These are phyloP conservation scores for Actinomortierella wolfii DNA, from an alignment of 371 early-diverging fungal species.

Conservation along the genomic window DNA sequence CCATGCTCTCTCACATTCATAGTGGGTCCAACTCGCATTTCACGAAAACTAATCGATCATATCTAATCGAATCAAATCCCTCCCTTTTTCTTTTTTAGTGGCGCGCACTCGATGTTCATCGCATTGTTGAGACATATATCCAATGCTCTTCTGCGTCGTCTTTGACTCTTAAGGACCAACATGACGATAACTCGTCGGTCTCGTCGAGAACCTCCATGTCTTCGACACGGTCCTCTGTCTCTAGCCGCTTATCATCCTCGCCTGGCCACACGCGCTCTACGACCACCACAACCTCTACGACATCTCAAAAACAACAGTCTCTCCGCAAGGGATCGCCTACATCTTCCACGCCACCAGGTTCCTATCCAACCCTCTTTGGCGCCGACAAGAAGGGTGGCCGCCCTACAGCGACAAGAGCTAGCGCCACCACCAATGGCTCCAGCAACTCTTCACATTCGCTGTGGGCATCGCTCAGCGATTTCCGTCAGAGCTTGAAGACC, in stretches of 20 bases:
- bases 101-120: conserved; percentile 52
- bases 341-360: conserved; percentile 15
- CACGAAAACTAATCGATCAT: no score
- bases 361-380: conserved; percentile 25
- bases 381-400: no score
- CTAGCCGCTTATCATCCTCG: conserved; percentile 17
- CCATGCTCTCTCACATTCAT: no score
- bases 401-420: no score
- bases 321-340: conserved; percentile 1
- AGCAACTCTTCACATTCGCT: background rate
- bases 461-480: background rate
- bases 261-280: background rate
- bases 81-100: conserved; percentile 45
- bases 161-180: conserved; percentile 21
- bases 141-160: conserved; percentile 47
- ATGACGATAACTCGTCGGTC: conserved; percentile 10
- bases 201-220: conserved; percentile 40
- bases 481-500: conserved; percentile 23
- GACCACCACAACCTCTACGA: no score
- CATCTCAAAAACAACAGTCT: no score
- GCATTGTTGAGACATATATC: conserved; percentile 54
- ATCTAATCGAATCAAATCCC: no score
- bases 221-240: conserved; percentile 5
- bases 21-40: background rate
- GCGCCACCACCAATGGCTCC: background rate